These are phyloP conservation scores for Venturia effusa DNA, from an alignment of 2,329 filamentous ascomycete species.

Conservation along the genomic window DNA sequence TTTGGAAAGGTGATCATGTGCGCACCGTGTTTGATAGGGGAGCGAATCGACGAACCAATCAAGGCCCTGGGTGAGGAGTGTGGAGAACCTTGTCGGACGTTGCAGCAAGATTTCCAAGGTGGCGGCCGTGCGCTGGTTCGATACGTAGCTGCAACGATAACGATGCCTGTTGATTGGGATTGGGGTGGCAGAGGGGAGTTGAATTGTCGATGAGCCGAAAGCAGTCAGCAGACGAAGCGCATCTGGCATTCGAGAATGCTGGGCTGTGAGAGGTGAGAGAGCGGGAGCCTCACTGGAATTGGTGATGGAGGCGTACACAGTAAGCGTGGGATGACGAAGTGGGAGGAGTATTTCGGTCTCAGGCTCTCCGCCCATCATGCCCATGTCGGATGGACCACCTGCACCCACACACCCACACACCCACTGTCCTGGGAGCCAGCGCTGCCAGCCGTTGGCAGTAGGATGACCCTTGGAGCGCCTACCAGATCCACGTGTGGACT, in stretches of 20 bases:
- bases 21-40: not conserved
- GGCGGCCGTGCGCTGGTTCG: not conserved
- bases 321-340: not conserved
- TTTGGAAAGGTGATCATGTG: not conserved
- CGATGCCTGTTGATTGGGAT: too few species aligned
- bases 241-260: too few species aligned
- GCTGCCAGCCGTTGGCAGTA: not conserved
- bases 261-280: not conserved
- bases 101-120: slow-evolving; percentile 1
- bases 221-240: not conserved
- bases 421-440: not conserved
- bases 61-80: not conserved
- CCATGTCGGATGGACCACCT: not conserved
- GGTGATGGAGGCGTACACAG: not conserved
- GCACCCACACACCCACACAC: too few species aligned
- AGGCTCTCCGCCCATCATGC: not conserved
- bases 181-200: not conserved
- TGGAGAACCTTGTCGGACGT: slow-evolving; percentile 5
- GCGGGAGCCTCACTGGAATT: too few species aligned
- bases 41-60: not conserved
- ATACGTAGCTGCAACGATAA: not conserved
- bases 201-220: not conserved
- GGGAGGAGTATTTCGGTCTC: not conserved
- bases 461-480: not conserved
- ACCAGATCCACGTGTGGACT: not conserved